Evolutionary conservation across 805 yeast species (phyloP), one percentile per base, ranked within the genome.

Genomic region (Blastobotrys peoriensis): DNA sequence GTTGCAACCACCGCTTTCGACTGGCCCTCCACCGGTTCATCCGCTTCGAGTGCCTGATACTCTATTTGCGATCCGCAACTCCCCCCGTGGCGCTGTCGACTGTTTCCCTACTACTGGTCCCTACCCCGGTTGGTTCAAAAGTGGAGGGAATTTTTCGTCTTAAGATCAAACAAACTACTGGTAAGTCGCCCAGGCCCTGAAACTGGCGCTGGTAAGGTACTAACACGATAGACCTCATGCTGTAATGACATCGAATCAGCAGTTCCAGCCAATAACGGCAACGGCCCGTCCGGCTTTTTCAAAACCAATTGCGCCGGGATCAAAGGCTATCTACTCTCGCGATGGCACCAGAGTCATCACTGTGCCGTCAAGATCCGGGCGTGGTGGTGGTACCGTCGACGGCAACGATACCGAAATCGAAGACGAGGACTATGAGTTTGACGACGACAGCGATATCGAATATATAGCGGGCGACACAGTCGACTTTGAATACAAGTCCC

Each of bases 401-500:
- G 30, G 30, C 10, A 25, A 25, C 13, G 30, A 25, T 19, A 30
- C 36, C 37, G 17, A 21, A 10, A 6, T 21, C 33, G 35, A 38
- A 15, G 33, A 35, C 3, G 48, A 37, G n/a, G 48, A 44, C 36
- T 45, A 47, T 34, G 49, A 43, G 10, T 36, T 42, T 15, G 49
- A 46, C 16, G 40, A 40, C n/a, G 49, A 44, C 5, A 44, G 43
- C n/a, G 55, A 43, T 17, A 48, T 47, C 28, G 45, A 50, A 23
- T 50, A 41, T 25, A 48, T 57, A 4, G 57, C 55, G 15, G 69
- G 68, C 22, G 52, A 60, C 18, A 56, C 52, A 47, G 52, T 65
- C 17, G 61, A 61, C 43, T 65, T 65, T 36, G 66, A 65, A 45
- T 65, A 64, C 44, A 25, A 13, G 30, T 36, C 39, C 16, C 33